phyloP scores from a whole-genome alignment of 2,329 filamentous ascomycete species.

The Ambrosiella xylebori region DNA sequence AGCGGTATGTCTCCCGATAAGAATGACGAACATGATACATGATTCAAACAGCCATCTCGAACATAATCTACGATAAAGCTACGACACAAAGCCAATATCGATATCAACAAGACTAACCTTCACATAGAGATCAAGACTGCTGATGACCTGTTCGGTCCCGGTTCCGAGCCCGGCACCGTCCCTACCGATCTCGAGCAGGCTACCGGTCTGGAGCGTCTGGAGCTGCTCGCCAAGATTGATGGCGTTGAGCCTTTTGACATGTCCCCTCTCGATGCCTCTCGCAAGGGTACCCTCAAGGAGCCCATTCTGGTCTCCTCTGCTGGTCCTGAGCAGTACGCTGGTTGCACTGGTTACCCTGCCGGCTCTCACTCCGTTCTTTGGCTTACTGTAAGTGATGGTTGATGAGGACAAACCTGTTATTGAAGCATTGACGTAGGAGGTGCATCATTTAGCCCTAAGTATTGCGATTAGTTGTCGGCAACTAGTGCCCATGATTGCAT shows the following conservation, averaged over 20 bases:
- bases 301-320: slow-evolving; percentile 82
- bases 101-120: slow-evolving; percentile 3
- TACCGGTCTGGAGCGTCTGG: slow-evolving; percentile 94
- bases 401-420: neutral
- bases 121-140: slow-evolving; percentile 59
- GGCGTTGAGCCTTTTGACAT: slow-evolving; percentile 97
- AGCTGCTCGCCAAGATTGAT: slow-evolving; percentile 99
- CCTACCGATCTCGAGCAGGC: slow-evolving; percentile 91
- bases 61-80: neutral
- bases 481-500: no score
- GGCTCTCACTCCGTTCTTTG: slow-evolving; percentile 85
- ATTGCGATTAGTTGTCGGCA: no score
- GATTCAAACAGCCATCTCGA: neutral
- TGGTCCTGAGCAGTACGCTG: slow-evolving; percentile 89
- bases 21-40: neutral
- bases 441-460: no score
- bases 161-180: slow-evolving; percentile 65
- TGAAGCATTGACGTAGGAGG: no score
- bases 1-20: slow-evolving; percentile 26
- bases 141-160: slow-evolving; percentile 71
- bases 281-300: slow-evolving; percentile 73
- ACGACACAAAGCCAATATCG: neutral
- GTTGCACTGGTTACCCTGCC: slow-evolving; percentile 85
- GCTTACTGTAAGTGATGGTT: slow-evolving; percentile 53
- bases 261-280: slow-evolving; percentile 82